Evolutionary conservation across 2,329 filamentous ascomycete genomes (phyloP), one percentile per base, ranked within the genome.

Genomic region (Pseudogymnoascus sp.): DNA sequence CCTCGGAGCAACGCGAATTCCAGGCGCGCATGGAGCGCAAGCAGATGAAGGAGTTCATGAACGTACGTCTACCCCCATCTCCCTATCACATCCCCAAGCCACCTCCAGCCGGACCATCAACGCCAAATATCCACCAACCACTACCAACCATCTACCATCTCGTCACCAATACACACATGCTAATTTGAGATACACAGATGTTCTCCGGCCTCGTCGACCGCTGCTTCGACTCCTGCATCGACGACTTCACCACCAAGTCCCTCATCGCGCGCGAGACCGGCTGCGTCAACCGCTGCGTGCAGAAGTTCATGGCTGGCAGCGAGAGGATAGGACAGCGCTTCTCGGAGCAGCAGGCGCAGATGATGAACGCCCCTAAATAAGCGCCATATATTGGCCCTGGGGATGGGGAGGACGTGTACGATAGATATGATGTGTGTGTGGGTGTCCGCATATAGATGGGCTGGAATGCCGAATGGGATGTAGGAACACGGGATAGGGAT

Each of bases 1-100:
- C 69, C 37, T 78, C 86, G 73, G 93, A 98, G 83, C 90, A 96
- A 82, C 90, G 91, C 80, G 91, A 95, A 83, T 90, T 99, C 75
- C 89, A 96, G 79, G 80, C 86, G 80, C 92, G 95, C 79, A 93
- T 99, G 86, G 92, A 98, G 82, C 90, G 90, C 80, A 96, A 95
- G 80, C 95, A 99, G 80, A 91, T 99, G 84, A 96, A 96, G 81
- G 93, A 98, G 77, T 98, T 99, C 76, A 96, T 98, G 89, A 90
- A 86, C 73, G 95, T 98, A 84, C 72, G 91, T 83, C 64, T 39
- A 64, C 66, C 57, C 62, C 62, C 61, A 37, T 19, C 21, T 54
- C 39, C 31, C 14, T 25, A n/a, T 11, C 39, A 1, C 8, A 16
- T n/a, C 51, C 23, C 34, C 36, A 60, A 48, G 10, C 63, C 45